Evolutionary conservation across 768 basidiomycete species (phyloP).

Genomic region (Amanita molliuscula): DNA sequence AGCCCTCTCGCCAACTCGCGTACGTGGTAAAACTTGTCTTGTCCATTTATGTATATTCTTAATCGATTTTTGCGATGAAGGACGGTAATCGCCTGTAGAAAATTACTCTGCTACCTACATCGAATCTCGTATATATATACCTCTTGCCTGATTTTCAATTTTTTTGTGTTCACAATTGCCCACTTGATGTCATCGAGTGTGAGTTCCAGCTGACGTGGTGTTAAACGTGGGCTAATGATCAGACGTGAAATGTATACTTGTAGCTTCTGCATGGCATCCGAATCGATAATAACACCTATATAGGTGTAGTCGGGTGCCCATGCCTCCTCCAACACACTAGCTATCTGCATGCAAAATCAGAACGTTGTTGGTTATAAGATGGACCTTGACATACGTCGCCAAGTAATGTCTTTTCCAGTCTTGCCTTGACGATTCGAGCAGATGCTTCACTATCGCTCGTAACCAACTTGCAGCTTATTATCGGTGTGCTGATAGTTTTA

Average conservation of each 20-base stretch:
- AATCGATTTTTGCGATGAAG: slow-evolving; percentile 66
- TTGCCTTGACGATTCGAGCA: slow-evolving; percentile 93
- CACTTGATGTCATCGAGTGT: slow-evolving; percentile 89
- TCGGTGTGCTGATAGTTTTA: slow-evolving; percentile 94
- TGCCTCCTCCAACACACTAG: slow-evolving; percentile 88
- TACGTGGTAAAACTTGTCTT: slow-evolving; percentile 74
- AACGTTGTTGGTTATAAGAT: neutral
- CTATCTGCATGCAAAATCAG: slow-evolving; percentile 44
- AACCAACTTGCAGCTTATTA: slow-evolving; percentile 93
- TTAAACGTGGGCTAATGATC: neutral
- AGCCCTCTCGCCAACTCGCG: slow-evolving; percentile 81
- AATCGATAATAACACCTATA: slow-evolving; percentile 87
- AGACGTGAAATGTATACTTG: slow-evolving; percentile 40
- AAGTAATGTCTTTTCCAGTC: slow-evolving; percentile 88
- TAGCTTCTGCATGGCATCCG: slow-evolving; percentile 77
- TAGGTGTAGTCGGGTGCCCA: slow-evolving; percentile 93
- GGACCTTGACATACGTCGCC: slow-evolving; percentile 60
- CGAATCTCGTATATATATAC: slow-evolving; percentile 22
- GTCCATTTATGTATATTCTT: slow-evolving; percentile 69
- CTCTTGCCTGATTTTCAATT: slow-evolving; percentile 88
- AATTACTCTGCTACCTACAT: slow-evolving; percentile 5
- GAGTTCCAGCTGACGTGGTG: slow-evolving; percentile 63
- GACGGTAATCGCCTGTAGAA: slow-evolving; percentile 57
- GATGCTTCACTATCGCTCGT: slow-evolving; percentile 82
- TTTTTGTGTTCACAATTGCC: slow-evolving; percentile 78